Evolutionary conservation across 2,329 filamentous ascomycete genomes (phyloP).

Genomic region (Hypoxylon sp.): DNA sequence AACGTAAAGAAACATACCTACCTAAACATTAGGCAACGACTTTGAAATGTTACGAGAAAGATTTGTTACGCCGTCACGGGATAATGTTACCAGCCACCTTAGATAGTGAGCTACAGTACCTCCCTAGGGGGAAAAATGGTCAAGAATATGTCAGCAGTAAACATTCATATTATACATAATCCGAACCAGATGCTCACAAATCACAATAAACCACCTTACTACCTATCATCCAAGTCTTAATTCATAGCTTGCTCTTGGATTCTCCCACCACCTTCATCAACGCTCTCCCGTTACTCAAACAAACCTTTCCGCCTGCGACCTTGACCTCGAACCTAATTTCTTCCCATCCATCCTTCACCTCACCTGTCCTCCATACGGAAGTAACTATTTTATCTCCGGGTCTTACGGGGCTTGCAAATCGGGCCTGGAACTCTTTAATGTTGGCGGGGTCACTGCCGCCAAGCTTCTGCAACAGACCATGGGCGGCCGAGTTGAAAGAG

Average conservation of each 20-base stretch:
- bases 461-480: conserved; percentile 75
- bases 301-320: conserved; percentile 83
- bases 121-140: too few species aligned
- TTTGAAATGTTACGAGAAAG: conserved; percentile 19
- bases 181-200: background rate
- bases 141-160: too few species aligned
- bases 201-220: background rate
- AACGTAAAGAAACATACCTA: background rate
- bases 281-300: conserved; percentile 85
- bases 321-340: conserved; percentile 83
- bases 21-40: conserved; percentile 24
- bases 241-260: conserved; percentile 70
- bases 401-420: conserved; percentile 85
- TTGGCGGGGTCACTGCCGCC: conserved; percentile 82
- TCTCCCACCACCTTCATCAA: conserved; percentile 71
- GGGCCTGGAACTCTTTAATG: conserved; percentile 86
- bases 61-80: conserved; percentile 36
- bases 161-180: conserved; percentile 14
- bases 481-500: conserved; percentile 82
- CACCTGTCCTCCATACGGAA: conserved; percentile 81
- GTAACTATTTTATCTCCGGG: conserved; percentile 84
- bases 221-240: background rate
- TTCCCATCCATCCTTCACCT: conserved; percentile 74
- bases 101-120: too few species aligned
- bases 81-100: too few species aligned